phyloP scores from a whole-genome alignment of 345 rosid species.

The Citrus reticulata region DNA sequence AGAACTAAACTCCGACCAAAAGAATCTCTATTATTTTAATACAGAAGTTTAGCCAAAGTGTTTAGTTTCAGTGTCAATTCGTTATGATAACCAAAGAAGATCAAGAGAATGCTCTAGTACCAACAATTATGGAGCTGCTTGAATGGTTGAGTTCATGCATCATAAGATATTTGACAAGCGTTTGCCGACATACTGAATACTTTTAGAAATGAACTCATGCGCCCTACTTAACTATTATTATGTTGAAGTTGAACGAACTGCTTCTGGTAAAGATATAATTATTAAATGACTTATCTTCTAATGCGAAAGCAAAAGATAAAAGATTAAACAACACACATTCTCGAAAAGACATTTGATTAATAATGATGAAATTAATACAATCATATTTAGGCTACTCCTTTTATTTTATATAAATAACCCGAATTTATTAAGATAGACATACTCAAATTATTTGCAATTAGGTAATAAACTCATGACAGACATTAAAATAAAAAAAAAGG shows the following conservation, averaged over 20 bases:
- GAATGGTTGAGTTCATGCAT: conserved; percentile 19
- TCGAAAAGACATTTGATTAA: no score
- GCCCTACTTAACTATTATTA: not conserved
- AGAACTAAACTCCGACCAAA: conserved; percentile 37
- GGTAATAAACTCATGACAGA: no score
- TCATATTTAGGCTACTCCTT: no score
- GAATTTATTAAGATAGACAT: no score
- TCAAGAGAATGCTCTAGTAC: conserved; percentile 16
- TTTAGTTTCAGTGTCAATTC: conserved; percentile 6
- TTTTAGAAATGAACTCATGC: conserved; percentile 11
- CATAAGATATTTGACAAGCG: conserved; percentile 25
- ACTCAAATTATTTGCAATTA: no score
- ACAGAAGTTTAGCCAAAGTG: not conserved
- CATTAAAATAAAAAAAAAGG: no score
- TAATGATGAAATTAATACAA: no score
- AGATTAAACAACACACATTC: no score
- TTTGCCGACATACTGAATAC: conserved; percentile 33
- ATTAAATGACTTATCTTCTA: not conserved
- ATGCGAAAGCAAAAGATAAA: not conserved
- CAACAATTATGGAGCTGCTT: conserved; percentile 11
- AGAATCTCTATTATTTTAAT: conserved; percentile 30
- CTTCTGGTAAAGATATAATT: not conserved
- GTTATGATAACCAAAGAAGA: conserved; percentile 15
- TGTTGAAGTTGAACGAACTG: not conserved
- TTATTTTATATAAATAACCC: no score